Base-by-base conservation (phyloP, 2,329 filamentous ascomycete genomes). In the Orbilia ellipsospora region DNA sequence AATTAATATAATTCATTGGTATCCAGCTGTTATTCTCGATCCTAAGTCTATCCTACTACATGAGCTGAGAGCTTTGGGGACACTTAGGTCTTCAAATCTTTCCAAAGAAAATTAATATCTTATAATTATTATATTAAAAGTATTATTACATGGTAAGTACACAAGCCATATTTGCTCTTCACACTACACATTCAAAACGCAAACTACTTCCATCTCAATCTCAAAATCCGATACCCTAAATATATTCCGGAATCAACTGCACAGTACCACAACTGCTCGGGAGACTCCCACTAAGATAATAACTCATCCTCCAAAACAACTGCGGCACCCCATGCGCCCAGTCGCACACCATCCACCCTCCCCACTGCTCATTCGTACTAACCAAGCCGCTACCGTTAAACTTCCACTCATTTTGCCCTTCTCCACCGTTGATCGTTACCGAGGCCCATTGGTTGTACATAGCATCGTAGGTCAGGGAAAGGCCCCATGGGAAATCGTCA, bases 321-420 rank as follows among this genome's bases (percentile, higher is more conserved):
- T 73, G 69, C 51, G 62, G 55, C 26, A 52, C 45, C 12, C 52
- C 69, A 36, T 67, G 69, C 20, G 56, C 56, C 69, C 69, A 73
- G 44, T 73, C 69, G 31, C 69, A 73, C 1, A 73, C 56, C 44
- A 73, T 67, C 61, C 61, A 73, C 0, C 63, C 63, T 31, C 67
- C 67, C 55, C 61, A 72, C 18, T n/a, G 26, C 20, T 59, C 36
- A 31, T 15, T 31, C 15, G 50, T 57, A 16, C 52, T 64, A 60
- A 72, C 60, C 60, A 72, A 40, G 12, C 67, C 67, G 16, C 67
- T 72, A 6, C 28, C 44, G 26, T 72, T 72, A 15, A 73, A 73
- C 50, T 59, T 73, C 31, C 44, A 73, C 7, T 42, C 60, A 6
- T 54, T 36, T 20, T 72, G 59, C 2, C 67, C 67, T 10, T 16